phyloP scores from a whole-genome alignment of 768 basidiomycete genomes.

The Pleurotus tuoliensis region DNA sequence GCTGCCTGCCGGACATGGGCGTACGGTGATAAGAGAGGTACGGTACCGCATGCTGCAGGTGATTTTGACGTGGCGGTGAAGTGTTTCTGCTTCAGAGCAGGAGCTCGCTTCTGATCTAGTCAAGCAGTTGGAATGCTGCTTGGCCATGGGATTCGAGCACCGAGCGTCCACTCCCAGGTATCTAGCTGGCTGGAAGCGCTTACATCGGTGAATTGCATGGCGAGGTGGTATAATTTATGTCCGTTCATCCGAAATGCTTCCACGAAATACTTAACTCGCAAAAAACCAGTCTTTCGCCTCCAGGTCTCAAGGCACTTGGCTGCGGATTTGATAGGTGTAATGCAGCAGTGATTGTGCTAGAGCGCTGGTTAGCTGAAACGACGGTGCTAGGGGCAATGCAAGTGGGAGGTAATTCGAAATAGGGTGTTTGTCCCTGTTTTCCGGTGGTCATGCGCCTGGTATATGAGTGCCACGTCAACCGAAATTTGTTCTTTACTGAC shows the following conservation, averaged over 20 bases:
- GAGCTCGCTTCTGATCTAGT: no score
- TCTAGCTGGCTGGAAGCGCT: background rate
- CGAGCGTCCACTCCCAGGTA: no score
- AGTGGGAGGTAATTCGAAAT: slow-evolving; percentile 2
- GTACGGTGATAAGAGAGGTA: no score
- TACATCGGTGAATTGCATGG: background rate
- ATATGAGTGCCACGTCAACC: slow-evolving; percentile 16
- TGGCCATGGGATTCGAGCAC: no score
- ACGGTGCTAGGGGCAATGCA: background rate
- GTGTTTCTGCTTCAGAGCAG: no score
- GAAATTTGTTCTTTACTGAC: slow-evolving; percentile 18
- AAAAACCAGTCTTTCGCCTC: no score
- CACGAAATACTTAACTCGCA: no score
- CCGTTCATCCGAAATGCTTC: no score
- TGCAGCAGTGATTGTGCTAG: background rate
- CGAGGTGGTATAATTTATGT: no score
- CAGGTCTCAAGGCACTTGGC: no score
- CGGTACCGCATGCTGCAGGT: background rate
- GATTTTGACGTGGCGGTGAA: background rate
- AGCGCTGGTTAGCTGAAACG: background rate
- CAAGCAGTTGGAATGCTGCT: no score
- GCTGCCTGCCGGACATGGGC: no score
- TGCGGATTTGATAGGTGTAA: background rate
- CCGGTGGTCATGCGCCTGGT: background rate
- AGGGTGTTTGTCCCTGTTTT: slow-evolving; percentile 5